phyloP scores from a whole-genome alignment of 176 grass and related monocot species.

The Rhynchospora breviuscula region DNA sequence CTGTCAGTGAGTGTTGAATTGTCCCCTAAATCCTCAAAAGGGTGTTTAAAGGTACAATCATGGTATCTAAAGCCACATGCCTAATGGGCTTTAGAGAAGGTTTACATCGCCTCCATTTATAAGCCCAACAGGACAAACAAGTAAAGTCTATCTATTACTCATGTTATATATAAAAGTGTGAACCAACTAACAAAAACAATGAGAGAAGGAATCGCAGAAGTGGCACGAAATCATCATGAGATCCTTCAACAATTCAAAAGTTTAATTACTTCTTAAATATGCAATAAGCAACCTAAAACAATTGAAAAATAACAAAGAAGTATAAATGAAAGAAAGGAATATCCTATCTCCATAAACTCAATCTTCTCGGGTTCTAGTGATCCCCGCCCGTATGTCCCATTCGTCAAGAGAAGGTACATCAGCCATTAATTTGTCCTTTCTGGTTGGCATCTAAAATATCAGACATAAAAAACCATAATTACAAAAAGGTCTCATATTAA shows the following conservation, averaged over 20 bases:
- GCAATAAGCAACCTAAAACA: background rate
- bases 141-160: too few relatives aligned
- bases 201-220: slow-evolving; percentile 2
- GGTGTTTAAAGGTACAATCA: background rate
- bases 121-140: background rate
- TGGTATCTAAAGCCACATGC: background rate
- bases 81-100: background rate
- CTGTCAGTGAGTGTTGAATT: background rate
- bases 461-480: slow-evolving; percentile 9
- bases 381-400: slow-evolving; percentile 55
- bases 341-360: slow-evolving; percentile 27
- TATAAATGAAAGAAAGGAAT: slow-evolving; percentile 25
- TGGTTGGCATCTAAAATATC: slow-evolving; percentile 60
- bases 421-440: slow-evolving; percentile 70
- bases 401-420: slow-evolving; percentile 59
- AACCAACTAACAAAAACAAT: background rate
- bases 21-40: slow-evolving; percentile 3
- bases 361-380: slow-evolving; percentile 34
- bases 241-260: background rate
- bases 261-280: background rate
- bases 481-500: background rate
- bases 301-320: background rate
- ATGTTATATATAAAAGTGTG: background rate
- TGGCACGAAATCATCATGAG: background rate
- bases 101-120: background rate